Percentiles rank a stretch among this genome's conserved stretches.
Conservation (phyloP, 768 basidiomycete species). For the Kwoniella dendrophila region DNA sequence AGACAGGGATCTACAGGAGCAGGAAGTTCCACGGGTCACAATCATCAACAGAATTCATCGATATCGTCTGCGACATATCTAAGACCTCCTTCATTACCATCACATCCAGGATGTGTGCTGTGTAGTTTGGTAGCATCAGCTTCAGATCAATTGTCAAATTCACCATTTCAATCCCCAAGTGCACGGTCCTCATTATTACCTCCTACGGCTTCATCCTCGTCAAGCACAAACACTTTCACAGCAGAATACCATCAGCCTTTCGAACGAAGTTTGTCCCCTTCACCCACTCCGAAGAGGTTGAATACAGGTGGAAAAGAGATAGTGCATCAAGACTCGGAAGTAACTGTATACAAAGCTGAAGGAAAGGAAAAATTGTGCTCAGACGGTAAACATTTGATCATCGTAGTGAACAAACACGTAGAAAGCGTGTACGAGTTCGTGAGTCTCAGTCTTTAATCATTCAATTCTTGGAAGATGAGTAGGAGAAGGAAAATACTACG, state of each 20-base stretch:
- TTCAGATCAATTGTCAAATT: neutral
- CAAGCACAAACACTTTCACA: neutral
- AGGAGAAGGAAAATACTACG: neutral
- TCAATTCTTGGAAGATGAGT: too few species aligned
- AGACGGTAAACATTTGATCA: constrained; percentile 42
- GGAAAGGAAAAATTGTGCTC: constrained; percentile 39
- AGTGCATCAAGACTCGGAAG: constrained; percentile 36
- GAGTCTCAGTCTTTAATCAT: constrained; percentile 22
- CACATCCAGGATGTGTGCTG: constrained; percentile 13
- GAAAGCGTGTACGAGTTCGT: constrained; percentile 48
- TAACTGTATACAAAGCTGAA: constrained; percentile 35
- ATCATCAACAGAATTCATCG: constrained; percentile 1
- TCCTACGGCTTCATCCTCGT: neutral
- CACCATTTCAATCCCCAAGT: neutral
- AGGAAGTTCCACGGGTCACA: neutral
- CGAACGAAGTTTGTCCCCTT: neutral
- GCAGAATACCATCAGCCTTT: constrained; percentile 3
- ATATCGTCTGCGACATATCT: constrained; percentile 5
- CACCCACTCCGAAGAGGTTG: neutral
- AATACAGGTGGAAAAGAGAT: constrained; percentile 26
- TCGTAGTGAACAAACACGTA: constrained; percentile 42
- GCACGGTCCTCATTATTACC: constrained; percentile 3
- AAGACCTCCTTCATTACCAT: neutral
- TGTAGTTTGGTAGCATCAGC: constrained; percentile 16
- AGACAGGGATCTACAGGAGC: neutral